Evolutionary conservation across 2,329 filamentous ascomycete species (phyloP), one percentile per base, ranked within the genome.

Genomic region (Hyphodiscus sp.): DNA sequence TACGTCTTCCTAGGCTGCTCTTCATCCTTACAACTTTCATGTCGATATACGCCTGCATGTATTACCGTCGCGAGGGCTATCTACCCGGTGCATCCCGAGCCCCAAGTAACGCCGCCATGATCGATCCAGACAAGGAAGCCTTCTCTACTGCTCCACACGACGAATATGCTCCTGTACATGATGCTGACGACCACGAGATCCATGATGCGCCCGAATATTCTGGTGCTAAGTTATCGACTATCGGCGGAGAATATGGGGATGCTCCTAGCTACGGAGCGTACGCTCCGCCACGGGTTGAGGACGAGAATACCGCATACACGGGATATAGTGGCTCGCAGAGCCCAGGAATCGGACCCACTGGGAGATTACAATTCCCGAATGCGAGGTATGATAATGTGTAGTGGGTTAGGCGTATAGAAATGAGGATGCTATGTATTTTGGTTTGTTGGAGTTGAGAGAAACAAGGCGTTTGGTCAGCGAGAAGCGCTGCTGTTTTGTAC

Each of bases 61-160:
- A 83, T 71, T 83, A 79, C 71, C 77, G 79, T 62, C 77, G 79
- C 65, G 78, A 85, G 69, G 79, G 80, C 62, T 76, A 71, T 52
- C 75, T 85, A 16, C 83, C 83, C 1, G 82, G 82, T 16, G 59
- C 59, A 16, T 63, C 61, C 6, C 53, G 64, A 49, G 63, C 60
- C 13, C 65, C 65, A 1, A 60, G 56, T 30, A 68, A 67, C 50
- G 64, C 66, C 1, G 59, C 72, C 66, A 63, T 80, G 70, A 85
- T 85, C 61, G 83, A 86, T 66, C 83, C 83, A 0, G 82, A 86
- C 68, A 85, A 85, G 73, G 82, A 82, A 26, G 82, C 82, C 55
- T 86, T 86, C 70, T 84, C 81, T 53, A 83, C 82, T 69, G 80
- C 80, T 15, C 80, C 81, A n/a, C 79, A 83, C 64, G 82, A 86